Conservation (phyloP, 2,329 filamentous ascomycete species). For the Epichloe gansuensis region DNA sequence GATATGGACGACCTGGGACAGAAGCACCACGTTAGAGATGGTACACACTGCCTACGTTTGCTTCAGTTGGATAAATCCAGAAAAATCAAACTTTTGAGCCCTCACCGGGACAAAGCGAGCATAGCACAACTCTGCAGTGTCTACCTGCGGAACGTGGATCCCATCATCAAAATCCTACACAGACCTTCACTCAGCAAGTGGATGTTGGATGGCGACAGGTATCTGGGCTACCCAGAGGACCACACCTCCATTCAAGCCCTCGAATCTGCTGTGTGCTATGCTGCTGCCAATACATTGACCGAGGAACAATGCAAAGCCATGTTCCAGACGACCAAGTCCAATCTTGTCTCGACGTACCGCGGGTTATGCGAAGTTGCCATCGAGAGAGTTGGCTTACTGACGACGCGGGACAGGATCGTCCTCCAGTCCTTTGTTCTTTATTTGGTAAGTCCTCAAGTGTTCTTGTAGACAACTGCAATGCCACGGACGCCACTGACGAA, state of each 20-base stretch:
- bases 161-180: slow-evolving; percentile 10
- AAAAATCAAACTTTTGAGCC: background rate
- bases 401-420: slow-evolving; percentile 15
- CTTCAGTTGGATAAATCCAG: background rate
- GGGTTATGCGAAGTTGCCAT: slow-evolving; percentile 7
- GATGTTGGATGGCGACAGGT: slow-evolving; percentile 12
- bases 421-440: slow-evolving; percentile 20
- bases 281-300: slow-evolving; percentile 14
- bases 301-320: slow-evolving; percentile 12
- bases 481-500: background rate
- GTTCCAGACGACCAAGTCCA: slow-evolving; percentile 8
- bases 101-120: background rate
- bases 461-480: background rate
- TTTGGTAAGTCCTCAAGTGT: slow-evolving; percentile 3
- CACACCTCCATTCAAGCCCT: slow-evolving; percentile 8
- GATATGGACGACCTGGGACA: background rate
- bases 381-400: slow-evolving; percentile 12
- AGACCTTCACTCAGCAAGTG: slow-evolving; percentile 5
- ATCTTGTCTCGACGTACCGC: slow-evolving; percentile 9
- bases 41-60: background rate
- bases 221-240: slow-evolving; percentile 13
- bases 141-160: slow-evolving; percentile 8
- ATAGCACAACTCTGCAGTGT: slow-evolving; percentile 2
- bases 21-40: background rate
- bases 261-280: slow-evolving; percentile 12